These are phyloP conservation scores for Ceriops decandra DNA, from an alignment of 345 rosid species.

Conservation along the genomic window DNA sequence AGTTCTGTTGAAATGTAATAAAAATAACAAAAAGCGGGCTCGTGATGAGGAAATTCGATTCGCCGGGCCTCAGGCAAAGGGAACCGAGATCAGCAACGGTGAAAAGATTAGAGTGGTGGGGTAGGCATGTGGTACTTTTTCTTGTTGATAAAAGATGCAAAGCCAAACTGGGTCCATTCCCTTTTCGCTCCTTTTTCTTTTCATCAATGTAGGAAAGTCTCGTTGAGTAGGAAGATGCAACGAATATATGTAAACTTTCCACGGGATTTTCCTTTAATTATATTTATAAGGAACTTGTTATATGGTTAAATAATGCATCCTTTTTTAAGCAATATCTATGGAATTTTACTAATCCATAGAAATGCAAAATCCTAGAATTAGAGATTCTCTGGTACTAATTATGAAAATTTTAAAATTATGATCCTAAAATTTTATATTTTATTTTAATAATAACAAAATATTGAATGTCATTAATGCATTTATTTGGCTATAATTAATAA, in stretches of 20 bases:
- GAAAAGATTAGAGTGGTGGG: neutral
- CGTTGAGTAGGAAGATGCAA: neutral
- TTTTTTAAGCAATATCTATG: neutral
- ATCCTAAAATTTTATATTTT: too few species aligned
- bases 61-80: conserved; percentile 48
- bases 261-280: neutral
- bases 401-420: too few species aligned
- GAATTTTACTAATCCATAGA: too few species aligned
- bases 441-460: too few species aligned
- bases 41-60: conserved; percentile 57
- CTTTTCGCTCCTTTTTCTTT: neutral
- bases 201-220: too few species aligned
- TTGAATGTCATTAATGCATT: too few species aligned
- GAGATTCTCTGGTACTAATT: too few species aligned
- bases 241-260: neutral
- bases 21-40: conserved; percentile 47
- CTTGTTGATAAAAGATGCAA: neutral
- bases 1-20: conserved; percentile 58
- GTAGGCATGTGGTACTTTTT: neutral
- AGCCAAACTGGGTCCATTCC: neutral
- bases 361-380: too few species aligned
- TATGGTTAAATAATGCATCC: neutral
- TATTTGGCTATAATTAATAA: too few species aligned
- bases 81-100: conserved; percentile 69
- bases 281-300: neutral